Evolutionary conservation across 2,329 filamentous ascomycete genomes (phyloP).

Genomic region (Fusarium euwallaceae): DNA sequence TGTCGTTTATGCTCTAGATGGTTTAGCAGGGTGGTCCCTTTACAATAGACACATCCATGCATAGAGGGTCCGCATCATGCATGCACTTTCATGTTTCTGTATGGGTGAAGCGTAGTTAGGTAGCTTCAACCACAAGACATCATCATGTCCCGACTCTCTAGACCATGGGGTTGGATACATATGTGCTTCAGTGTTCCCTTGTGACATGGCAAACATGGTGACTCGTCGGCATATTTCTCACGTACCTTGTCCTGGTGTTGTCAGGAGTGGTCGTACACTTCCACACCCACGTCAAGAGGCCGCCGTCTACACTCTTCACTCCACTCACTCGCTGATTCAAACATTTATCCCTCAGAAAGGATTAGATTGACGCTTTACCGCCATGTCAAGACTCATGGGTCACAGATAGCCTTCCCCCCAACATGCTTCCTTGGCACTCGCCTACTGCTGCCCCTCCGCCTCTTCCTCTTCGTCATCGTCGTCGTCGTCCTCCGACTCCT

Average conservation of each 20-base stretch:
- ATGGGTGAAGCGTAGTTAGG: background rate
- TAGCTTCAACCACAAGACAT: background rate
- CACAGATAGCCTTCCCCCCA: background rate
- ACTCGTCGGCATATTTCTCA: slow-evolving; percentile 3
- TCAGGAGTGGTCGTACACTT: background rate
- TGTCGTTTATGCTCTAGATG: background rate
- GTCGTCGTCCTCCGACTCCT: slow-evolving; percentile 49
- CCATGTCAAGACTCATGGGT: slow-evolving; percentile 26
- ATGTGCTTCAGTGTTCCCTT: background rate
- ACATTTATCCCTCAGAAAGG: slow-evolving; percentile 6
- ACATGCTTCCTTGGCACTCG: slow-evolving; percentile 18
- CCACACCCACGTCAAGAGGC: slow-evolving; percentile 1
- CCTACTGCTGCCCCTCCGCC: slow-evolving; percentile 39
- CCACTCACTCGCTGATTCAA: background rate
- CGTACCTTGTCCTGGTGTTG: background rate
- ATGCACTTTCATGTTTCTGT: slow-evolving; percentile 10
- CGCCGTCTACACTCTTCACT: background rate
- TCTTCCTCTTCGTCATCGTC: slow-evolving; percentile 43
- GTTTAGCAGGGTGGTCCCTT: background rate
- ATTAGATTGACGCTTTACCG: slow-evolving; percentile 24
- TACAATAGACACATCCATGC: background rate
- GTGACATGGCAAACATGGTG: background rate
- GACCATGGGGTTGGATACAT: slow-evolving; percentile 1
- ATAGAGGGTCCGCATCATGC: slow-evolving; percentile 8
- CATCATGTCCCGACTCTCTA: background rate